These are phyloP conservation scores for Fusarium nematophilum DNA, from an alignment of 2,329 filamentous ascomycete species.

Conservation along the genomic window DNA sequence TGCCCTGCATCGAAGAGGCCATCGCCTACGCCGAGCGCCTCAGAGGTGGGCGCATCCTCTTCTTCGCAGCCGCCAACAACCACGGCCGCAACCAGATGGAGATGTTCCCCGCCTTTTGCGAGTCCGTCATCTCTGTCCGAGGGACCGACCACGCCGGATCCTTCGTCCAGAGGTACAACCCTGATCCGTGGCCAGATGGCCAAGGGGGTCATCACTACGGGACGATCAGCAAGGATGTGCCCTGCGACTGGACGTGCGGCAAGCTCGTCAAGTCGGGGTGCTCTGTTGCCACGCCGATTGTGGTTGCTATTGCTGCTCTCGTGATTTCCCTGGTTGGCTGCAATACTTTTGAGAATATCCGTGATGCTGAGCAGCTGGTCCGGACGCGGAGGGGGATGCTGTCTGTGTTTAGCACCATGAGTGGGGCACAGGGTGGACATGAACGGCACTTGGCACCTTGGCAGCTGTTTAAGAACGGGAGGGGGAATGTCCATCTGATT, in stretches of 20 bases:
- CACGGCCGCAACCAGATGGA: not conserved
- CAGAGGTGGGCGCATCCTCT: constrained; percentile 1
- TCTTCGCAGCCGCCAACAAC: constrained; percentile 8
- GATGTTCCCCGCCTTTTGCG: not conserved
- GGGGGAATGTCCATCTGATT: not conserved
- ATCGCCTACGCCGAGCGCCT: too few relatives aligned
- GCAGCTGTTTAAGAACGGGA: not conserved
- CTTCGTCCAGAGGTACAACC: not conserved
- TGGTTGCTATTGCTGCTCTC: not conserved
- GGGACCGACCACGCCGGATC: not conserved
- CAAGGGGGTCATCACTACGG: not conserved
- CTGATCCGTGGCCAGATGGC: not conserved
- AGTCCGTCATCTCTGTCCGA: not conserved
- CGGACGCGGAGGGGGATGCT: not conserved
- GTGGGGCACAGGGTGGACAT: not conserved
- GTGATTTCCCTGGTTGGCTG: not conserved
- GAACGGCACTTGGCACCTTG: not conserved
- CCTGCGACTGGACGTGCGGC: not conserved
- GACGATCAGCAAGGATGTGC: not conserved
- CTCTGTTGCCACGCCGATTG: not conserved
- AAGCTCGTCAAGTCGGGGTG: not conserved
- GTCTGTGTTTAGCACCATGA: not conserved
- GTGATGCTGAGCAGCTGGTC: not conserved
- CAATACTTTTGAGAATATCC: not conserved
- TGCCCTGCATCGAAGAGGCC: too few relatives aligned